These are phyloP conservation scores for Aspergillus sp. DNA, from an alignment of 2,329 filamentous ascomycete species.

Conservation along the genomic window DNA sequence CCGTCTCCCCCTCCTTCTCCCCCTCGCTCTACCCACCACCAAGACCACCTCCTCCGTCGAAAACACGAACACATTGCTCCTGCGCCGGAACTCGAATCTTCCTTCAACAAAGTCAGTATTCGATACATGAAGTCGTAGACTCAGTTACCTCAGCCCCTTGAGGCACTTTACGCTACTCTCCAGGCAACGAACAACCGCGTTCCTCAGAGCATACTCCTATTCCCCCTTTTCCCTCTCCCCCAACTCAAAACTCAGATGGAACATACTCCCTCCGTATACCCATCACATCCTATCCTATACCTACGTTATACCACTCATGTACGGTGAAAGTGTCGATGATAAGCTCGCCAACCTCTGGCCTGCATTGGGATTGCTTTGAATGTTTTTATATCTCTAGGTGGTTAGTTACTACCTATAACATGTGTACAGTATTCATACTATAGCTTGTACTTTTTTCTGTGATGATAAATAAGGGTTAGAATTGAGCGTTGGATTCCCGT, in stretches of 20 bases:
- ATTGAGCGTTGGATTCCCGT: neutral
- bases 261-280: too few species aligned
- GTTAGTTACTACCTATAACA: neutral
- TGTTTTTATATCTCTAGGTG: neutral
- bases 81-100: neutral
- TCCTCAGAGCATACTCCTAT: too few species aligned
- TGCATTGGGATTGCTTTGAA: neutral
- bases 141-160: neutral
- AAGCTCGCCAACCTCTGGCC: neutral
- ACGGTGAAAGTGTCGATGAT: too few species aligned
- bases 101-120: neutral
- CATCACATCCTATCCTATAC: too few species aligned
- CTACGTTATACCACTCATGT: too few species aligned
- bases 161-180: too few species aligned
- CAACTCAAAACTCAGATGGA: too few species aligned
- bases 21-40: neutral
- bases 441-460: neutral
- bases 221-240: too few species aligned
- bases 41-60: slow-evolving; percentile 6
- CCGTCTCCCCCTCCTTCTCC: neutral
- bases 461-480: neutral
- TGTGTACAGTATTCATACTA: neutral
- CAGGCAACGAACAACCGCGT: too few species aligned
- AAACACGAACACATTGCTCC: neutral
- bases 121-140: neutral